These are phyloP conservation scores for Hypoxylon sp. DNA, from an alignment of 2,329 filamentous ascomycete species.

Conservation along the genomic window DNA sequence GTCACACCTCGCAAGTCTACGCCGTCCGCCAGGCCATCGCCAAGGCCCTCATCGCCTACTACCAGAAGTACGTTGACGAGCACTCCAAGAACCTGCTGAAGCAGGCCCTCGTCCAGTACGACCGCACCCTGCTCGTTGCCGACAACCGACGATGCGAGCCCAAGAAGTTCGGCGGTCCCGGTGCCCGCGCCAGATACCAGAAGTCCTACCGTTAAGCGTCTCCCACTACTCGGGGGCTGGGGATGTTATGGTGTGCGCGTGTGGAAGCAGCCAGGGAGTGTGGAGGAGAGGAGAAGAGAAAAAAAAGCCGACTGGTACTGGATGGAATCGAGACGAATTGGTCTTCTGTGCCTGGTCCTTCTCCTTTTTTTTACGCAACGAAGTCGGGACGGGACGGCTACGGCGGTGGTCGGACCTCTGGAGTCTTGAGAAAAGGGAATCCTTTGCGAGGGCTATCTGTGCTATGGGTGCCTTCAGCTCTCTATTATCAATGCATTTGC, in stretches of 20 bases:
- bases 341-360: slow-evolving; percentile 43
- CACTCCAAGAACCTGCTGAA: slow-evolving; percentile 99
- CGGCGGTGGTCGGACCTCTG: slow-evolving; percentile 55
- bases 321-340: slow-evolving; percentile 38
- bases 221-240: slow-evolving; percentile 45
- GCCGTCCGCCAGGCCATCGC: slow-evolving; percentile 99
- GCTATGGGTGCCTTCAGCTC: slow-evolving; percentile 54
- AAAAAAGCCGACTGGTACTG: slow-evolving; percentile 50
- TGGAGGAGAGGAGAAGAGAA: slow-evolving; percentile 33
- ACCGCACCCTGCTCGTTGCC: slow-evolving; percentile 97
- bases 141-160: slow-evolving; percentile 99
- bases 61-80: slow-evolving; percentile 99
- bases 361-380: slow-evolving; percentile 41
- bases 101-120: slow-evolving; percentile 95
- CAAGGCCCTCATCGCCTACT: slow-evolving; percentile 98
- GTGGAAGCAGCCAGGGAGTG: slow-evolving; percentile 31
- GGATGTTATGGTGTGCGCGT: slow-evolving; percentile 14
- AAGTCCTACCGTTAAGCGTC: slow-evolving; percentile 96
- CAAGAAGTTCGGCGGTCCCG: slow-evolving; percentile 97
- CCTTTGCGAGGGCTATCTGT: slow-evolving; percentile 52
- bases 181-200: slow-evolving; percentile 97
- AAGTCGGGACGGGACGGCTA: slow-evolving; percentile 51
- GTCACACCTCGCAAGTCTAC: slow-evolving; percentile 97
- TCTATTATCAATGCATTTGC: slow-evolving; percentile 64
- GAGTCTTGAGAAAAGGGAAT: slow-evolving; percentile 56